Evolutionary conservation across 495 filamentous ascomycete species (phyloP).

Genomic region (Penicillium turbatum): DNA sequence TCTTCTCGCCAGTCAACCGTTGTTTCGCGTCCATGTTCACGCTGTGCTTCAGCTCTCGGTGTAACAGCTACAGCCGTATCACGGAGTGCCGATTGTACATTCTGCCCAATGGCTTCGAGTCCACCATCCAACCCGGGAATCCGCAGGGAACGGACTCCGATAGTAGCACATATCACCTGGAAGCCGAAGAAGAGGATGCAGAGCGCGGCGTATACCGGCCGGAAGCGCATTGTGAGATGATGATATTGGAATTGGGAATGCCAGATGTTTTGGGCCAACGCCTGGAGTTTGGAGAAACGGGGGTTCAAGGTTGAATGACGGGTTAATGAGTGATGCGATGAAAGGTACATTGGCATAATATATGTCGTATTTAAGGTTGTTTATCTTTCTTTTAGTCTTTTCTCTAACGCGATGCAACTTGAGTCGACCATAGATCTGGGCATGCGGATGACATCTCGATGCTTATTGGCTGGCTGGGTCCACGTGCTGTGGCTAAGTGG

Average conservation of each 20-base stretch:
- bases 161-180: background rate
- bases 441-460: constrained; percentile 4
- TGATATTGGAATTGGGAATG: too few relatives aligned
- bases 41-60: background rate
- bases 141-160: background rate
- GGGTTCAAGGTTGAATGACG: background rate
- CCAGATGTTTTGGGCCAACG: too few relatives aligned
- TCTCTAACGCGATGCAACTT: too few relatives aligned
- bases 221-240: background rate
- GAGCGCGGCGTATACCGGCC: background rate
- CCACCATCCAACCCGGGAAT: background rate
- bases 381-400: too few relatives aligned
- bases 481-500: constrained; percentile 2
- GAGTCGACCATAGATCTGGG: background rate
- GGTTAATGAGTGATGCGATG: background rate
- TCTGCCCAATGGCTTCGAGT: background rate
- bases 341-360: too few relatives aligned
- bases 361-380: too few relatives aligned
- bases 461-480: background rate
- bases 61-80: too few relatives aligned
- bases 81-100: too few relatives aligned
- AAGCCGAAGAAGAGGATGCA: background rate
- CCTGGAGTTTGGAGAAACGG: too few relatives aligned
- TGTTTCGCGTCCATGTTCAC: background rate
- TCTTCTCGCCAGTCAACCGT: constrained; percentile 3